These are phyloP conservation scores for Tylopilus felleus DNA, from an alignment of 768 basidiomycete species.

Conservation along the genomic window DNA sequence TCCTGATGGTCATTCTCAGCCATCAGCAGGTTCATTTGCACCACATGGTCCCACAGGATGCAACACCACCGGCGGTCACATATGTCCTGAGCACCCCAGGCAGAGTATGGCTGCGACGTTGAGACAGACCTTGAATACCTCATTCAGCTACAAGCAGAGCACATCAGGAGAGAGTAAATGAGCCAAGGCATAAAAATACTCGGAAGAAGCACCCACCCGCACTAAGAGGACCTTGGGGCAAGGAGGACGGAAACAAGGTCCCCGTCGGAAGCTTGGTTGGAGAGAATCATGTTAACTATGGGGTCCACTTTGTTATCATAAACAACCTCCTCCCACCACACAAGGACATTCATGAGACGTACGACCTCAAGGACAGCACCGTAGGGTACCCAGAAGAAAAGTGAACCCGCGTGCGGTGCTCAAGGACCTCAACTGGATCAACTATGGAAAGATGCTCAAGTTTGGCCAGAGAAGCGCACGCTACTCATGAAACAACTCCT, in stretches of 20 bases:
- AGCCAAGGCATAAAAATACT: constrained; percentile 61
- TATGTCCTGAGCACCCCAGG: constrained; percentile 30
- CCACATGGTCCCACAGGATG: constrained; percentile 49
- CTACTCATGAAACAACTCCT: constrained; percentile 88
- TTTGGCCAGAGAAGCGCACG: constrained; percentile 91
- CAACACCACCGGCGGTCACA: constrained; percentile 65
- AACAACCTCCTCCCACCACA: constrained; percentile 99
- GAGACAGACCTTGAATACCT: constrained; percentile 45
- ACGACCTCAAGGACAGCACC: constrained; percentile 93
- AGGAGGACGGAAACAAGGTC: constrained; percentile 50
- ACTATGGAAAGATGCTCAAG: constrained; percentile 69
- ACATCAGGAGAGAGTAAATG: constrained; percentile 84
- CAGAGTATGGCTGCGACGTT: constrained; percentile 37
- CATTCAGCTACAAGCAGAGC: constrained; percentile 87
- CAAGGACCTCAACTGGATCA: constrained; percentile 97
- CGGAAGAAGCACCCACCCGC: constrained; percentile 53
- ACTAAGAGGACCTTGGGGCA: constrained; percentile 21
- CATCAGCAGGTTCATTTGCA: constrained; percentile 31
- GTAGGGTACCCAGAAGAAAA: constrained; percentile 88
- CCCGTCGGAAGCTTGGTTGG: constrained; percentile 94
- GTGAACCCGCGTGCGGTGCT: constrained; percentile 80
- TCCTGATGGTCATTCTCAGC: constrained; percentile 52
- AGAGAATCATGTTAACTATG: constrained; percentile 98
- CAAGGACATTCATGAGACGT: constrained; percentile 96
- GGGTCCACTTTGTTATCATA: constrained; percentile 99